Base-by-base conservation (phyloP, 352 stramenopile genomes). In the Pythium myriotylum region DNA sequence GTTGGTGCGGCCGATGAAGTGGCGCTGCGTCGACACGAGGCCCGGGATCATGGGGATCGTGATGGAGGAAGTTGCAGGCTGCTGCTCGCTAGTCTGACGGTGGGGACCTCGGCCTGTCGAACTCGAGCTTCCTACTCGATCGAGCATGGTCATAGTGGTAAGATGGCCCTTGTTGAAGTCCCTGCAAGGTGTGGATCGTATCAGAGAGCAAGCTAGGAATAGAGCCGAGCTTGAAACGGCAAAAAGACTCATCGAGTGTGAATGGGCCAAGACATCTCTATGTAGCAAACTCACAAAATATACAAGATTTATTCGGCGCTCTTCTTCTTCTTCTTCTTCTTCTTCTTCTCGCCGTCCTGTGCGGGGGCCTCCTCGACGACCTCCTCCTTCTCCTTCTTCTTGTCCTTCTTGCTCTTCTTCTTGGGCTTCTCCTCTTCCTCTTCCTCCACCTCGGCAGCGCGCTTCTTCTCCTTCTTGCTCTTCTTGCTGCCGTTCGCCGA, bases 391-490 rank as follows among this genome's bases (percentile, higher is more conserved):
- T 2, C 59, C 69, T 83, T 74, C 88, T 69, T 51, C 63, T 68
- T 70, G 74, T 74, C 72, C 70, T 92, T 89, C 51, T 70, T 70
- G 60, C 92, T 91, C 74, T 95, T 95, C n/a, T 63, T 67, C 42
- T 86, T 76, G 46, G 76, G 60, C 69, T 91, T 89, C 42, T 77
- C 73, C 49, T 81, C 72, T 35, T 91, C 77, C 20, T 81, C 78
- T 19, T 89, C 82, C 63, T 84, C 83, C 13, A 89, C 80, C 17
- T 77, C 77, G 14, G 89, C 84, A 17, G 84, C 74, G 29, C 84
- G 83, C 77, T 91, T 96, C 78, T 92, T 94, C 49, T 84, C 74
- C 70, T 82, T 88, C 67, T 94, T 88, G 10, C 67, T 68, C 75
- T 83, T 85, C 72, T 81, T 92, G 46, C 32, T 56, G 51, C 67